Conservation (phyloP, 2,329 filamentous ascomycete species). For the Colletotrichum salicis region DNA sequence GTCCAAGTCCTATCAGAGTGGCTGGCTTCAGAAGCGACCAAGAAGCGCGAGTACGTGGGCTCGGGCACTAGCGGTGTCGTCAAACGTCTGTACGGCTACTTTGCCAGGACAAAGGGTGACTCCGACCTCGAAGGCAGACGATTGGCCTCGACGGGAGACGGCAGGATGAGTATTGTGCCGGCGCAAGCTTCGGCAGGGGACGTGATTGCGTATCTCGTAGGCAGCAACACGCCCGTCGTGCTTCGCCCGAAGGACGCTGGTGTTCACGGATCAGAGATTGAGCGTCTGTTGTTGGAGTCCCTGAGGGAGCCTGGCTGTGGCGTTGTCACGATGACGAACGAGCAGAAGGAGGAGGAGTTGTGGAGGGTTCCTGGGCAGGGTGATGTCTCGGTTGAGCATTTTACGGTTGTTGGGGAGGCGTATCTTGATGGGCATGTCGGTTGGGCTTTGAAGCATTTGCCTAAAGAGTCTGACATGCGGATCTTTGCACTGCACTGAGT, state of each 20-base stretch:
- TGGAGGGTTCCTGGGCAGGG: neutral
- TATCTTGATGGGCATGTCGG: slow-evolving; percentile 2
- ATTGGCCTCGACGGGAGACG: neutral
- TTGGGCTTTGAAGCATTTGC: neutral
- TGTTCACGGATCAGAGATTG: neutral
- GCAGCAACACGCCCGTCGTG: neutral
- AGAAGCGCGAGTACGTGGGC: neutral
- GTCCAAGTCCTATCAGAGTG: neutral
- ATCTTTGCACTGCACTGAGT: slow-evolving; percentile 18
- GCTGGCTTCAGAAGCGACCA: neutral
- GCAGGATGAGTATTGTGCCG: neutral
- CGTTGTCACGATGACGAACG: neutral
- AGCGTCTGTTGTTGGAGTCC: neutral
- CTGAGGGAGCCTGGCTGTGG: neutral
- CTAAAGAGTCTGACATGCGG: neutral
- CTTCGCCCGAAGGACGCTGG: neutral
- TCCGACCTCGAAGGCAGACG: neutral
- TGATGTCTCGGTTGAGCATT: neutral
- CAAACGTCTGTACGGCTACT: neutral
- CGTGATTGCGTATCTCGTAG: neutral
- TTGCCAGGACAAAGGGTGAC: neutral
- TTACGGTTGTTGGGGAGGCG: slow-evolving; percentile 7
- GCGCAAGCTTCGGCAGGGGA: neutral
- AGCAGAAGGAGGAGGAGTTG: neutral
- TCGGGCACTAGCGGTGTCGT: neutral